These are phyloP conservation scores for Chlamydomonas applanata DNA, from an alignment of 139 green algal genomes.

Conservation along the genomic window DNA sequence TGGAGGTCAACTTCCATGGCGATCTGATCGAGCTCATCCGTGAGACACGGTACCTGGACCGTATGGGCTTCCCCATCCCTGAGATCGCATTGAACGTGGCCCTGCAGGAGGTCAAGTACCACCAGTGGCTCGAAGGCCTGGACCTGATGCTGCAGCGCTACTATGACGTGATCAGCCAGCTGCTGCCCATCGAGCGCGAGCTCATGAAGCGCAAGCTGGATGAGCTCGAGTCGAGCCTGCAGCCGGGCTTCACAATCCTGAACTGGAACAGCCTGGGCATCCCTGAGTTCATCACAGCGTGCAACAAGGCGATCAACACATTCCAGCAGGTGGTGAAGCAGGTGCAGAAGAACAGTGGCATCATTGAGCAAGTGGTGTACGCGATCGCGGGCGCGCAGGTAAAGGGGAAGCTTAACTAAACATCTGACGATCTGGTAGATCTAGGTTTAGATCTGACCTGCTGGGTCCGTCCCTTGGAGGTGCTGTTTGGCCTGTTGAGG, in stretches of 20 bases:
- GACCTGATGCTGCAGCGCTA: constrained; percentile 75
- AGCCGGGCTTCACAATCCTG: constrained; percentile 75
- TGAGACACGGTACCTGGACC: constrained; percentile 86
- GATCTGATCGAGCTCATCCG: constrained; percentile 72
- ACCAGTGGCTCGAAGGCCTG: constrained; percentile 68
- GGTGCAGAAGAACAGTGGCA: constrained; percentile 79
- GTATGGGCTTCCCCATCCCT: constrained; percentile 84
- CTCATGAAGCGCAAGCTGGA: constrained; percentile 67
- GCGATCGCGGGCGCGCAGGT: constrained; percentile 50
- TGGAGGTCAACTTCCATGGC: constrained; percentile 52
- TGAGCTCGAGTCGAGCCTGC: constrained; percentile 65
- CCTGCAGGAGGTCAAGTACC: constrained; percentile 78
- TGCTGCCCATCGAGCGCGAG: constrained; percentile 60
- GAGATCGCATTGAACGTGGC: constrained; percentile 80
- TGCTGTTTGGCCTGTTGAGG: too few species aligned
- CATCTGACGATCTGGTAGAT: too few species aligned
- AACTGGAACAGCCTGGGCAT: constrained; percentile 94
- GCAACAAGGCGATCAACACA: constrained; percentile 75
- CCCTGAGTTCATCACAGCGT: constrained; percentile 71
- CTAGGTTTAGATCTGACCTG: too few species aligned
- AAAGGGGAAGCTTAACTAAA: too few species aligned
- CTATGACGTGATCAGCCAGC: constrained; percentile 57
- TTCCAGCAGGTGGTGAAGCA: constrained; percentile 72
- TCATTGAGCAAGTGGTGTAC: constrained; percentile 77
- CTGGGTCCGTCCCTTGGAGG: too few species aligned